Base-by-base conservation (phyloP, 2,329 filamentous ascomycete genomes). In the Ophiostoma ips region DNA sequence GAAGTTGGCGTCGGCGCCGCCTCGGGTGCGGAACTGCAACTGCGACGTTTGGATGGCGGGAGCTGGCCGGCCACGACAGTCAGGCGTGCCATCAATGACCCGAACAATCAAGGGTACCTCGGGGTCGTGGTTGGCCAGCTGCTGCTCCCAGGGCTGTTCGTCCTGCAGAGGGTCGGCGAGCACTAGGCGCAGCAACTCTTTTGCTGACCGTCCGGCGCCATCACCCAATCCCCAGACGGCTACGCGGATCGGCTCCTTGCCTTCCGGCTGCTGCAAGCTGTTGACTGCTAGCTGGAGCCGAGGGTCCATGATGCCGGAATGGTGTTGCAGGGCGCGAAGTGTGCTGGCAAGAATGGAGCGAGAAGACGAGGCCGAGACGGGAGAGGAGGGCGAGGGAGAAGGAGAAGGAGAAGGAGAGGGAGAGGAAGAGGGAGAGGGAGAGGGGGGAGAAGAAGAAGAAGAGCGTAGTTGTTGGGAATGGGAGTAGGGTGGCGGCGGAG, bases 211-310 rank as follows among this genome's bases (percentile, higher is more conserved):
- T 1, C 69, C 63, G 12, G 62, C 59, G 40, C 62, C 66, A 46
- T 65, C 62, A 0, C 68, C 62, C 15, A 43, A 13, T 1, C 10
- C 71, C 73, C 8, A 81, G 61, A 83, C 67, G 13, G 77, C 78
- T 51, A 83, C 67, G 16, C 78, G 69, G 31, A 81, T 69, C 2
- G 73, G 69, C 61, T 82, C 79, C 34, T 70, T 60, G 4, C 79
- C 79, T 0, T 74, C 64, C 2, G 63, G 59, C 59, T 82, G 75
- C 33, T 73, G 71, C 52, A 83, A 62, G 19, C 83, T 80, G 55
- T 78, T 73, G 19, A 87, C 66, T 12, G 84, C 84, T 57, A 90
- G 73, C 63, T 86, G 81, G 43, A 89, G 62, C 50, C 82, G 72
- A 30, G 83, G 78, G n/a, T 84, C 71, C 57, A 80, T 73, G 52